Base-by-base conservation (phyloP, 2,329 filamentous ascomycete species). In the Fusarium metavorans region DNA sequence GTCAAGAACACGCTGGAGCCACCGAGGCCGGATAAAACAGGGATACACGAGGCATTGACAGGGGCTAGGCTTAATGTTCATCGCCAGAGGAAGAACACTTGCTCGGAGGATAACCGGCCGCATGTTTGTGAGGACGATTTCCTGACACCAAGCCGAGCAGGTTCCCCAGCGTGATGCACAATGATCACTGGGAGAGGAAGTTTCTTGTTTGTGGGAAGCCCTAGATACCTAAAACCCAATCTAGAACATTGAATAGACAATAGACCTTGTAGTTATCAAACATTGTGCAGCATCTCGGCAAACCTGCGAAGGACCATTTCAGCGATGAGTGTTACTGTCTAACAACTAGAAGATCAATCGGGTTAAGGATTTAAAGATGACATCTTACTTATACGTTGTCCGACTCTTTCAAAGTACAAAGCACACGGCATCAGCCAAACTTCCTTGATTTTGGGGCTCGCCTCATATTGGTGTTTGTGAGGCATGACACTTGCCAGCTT, bases 71-170 rank as follows among this genome's bases (percentile, higher is more conserved):
- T 70, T 18, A 50, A 66, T 1, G 50, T 48, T 10, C 56, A 56
- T 25, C 68, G 63, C 14, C 57, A 69, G n/a, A 69, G 70, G 45
- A 66, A 72, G 11, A 60, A 66, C 16, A 76, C 73, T 10, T 83
- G 82, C 54, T 83, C 81, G 7, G 82, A 83, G 63, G 82, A 83
- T 37, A 72, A 79, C 37, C 70, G 71, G 39, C 81, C 81, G 18
- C 81, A 83, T 52, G 59, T 78, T 8, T 83, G 80, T 34, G 75
- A 76, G 43, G 73, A 82, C 62, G 78, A 81, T 62, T 52, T 67
- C 18, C 62, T 71, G 11, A 70, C 67, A 13, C 66, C 69, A 13
- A 54, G 23, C 37, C 54, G 63, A 35, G 58, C 67, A n/a, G 30
- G 23, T n/a, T 75, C 72, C 35, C 68, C 66, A 7, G 61, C 58